Evolutionary conservation across 2,329 filamentous ascomycete species (phyloP).

Genomic region (Mycosphaerelloides madeirae): DNA sequence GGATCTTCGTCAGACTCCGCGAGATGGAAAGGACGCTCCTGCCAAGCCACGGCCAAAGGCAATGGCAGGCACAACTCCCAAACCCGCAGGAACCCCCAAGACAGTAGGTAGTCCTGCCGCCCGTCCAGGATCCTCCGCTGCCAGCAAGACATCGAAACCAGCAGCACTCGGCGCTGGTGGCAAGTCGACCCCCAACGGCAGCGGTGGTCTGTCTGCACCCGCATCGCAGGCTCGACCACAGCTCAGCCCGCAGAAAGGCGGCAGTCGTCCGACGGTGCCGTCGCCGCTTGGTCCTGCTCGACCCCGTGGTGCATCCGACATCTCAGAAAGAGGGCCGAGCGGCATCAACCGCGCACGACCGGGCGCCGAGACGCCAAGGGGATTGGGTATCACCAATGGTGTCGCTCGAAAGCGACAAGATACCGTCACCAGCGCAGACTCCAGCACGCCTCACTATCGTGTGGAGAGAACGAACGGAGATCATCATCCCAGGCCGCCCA

Average conservation of each 20-base stretch:
- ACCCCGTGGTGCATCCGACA: constrained; percentile 57
- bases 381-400: constrained; percentile 39
- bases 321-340: constrained; percentile 30
- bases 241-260: constrained; percentile 35
- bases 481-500: constrained; percentile 12
- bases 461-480: constrained; percentile 15
- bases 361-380: constrained; percentile 39
- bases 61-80: constrained; percentile 5
- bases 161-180: constrained; percentile 10
- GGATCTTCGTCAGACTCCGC: constrained; percentile 20
- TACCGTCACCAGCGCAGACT: constrained; percentile 27
- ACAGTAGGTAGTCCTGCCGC: constrained; percentile 1
- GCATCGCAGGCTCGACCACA: constrained; percentile 24
- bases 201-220: constrained; percentile 20
- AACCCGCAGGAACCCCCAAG: constrained; percentile 16
- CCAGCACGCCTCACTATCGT: constrained; percentile 15
- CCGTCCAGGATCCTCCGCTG: constrained; percentile 12
- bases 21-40: constrained; percentile 7
- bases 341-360: constrained; percentile 24
- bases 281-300: constrained; percentile 59
- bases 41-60: constrained; percentile 19
- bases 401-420: constrained; percentile 29
- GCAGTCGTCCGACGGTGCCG: constrained; percentile 56
- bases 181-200: constrained; percentile 24
- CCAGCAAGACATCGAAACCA: constrained; percentile 17